Evolutionary conservation across 805 yeast genomes (phyloP).

Genomic region (Metschnikowia henanensis): DNA sequence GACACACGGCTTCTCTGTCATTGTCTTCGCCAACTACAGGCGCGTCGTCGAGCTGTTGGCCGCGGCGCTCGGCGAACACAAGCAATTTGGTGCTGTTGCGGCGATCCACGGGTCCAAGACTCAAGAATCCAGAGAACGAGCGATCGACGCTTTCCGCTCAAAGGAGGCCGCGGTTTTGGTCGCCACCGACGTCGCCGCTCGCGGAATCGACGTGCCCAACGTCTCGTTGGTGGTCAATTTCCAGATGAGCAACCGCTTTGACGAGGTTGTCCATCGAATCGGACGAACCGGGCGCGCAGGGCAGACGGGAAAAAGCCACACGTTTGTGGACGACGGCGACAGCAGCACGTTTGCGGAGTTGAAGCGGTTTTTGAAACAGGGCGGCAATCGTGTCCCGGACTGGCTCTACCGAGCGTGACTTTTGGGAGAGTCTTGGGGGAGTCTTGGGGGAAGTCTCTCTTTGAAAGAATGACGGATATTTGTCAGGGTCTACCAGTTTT

Average conservation of each 20-base stretch:
- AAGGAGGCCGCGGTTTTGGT: constrained; percentile 64
- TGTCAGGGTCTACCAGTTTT: too few species aligned
- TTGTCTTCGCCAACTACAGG: constrained; percentile 80
- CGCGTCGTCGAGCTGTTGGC: constrained; percentile 68
- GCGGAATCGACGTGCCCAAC: constrained; percentile 92
- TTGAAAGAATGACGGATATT: too few species aligned
- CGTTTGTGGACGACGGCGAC: constrained; percentile 66
- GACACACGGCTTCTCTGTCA: constrained; percentile 52
- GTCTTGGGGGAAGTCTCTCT: too few species aligned
- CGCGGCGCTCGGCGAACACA: constrained; percentile 39
- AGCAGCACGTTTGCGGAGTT: constrained; percentile 50
- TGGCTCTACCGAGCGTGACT: constrained; percentile 21
- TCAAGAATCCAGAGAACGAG: constrained; percentile 83
- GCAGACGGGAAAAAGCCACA: constrained; percentile 67
- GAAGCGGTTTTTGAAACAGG: constrained; percentile 45
- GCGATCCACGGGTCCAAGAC: constrained; percentile 84
- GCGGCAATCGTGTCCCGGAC: constrained; percentile 30
- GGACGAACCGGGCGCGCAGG: constrained; percentile 99
- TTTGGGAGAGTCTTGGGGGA: not conserved
- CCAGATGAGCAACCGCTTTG: constrained; percentile 77
- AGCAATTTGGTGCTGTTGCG: constrained; percentile 46
- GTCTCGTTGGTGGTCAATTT: constrained; percentile 84
- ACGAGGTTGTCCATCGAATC: constrained; percentile 86
- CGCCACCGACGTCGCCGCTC: constrained; percentile 95
- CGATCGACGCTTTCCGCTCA: constrained; percentile 57